Base-by-base conservation (phyloP, 176 grass and related monocot genomes). In the Aegilops tauschii region DNA sequence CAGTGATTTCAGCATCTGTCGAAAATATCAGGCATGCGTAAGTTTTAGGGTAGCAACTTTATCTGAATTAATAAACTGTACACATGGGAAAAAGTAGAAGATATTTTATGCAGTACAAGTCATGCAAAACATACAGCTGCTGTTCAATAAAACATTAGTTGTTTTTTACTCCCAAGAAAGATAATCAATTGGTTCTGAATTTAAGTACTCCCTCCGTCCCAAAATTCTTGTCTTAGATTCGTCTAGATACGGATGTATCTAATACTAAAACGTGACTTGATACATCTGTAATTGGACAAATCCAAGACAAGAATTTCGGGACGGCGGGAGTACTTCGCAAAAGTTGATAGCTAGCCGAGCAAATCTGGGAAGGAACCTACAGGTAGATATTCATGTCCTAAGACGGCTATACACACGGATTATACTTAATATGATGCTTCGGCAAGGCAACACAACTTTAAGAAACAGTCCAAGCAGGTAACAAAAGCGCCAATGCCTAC, bases 1-100 rank as follows among this genome's bases (percentile, higher is more conserved):
- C 71, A 97, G 73, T 1, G 80, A 91, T 89, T 91, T 97, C 69
- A 97, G 84, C 74, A 93, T 86, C 95, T 97, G 79, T 39, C 11
- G 1, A 40, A 37, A 54, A 86, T 69, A 63, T n/a, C 8, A 11
- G 73, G 17, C 65, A 54, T 28, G 32, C 1, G 20, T 58, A 35
- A 94, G 17, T 85, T 79, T 23, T 61, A 68, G 28, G 59, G 39
- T 25, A 61, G 2, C 50, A 56, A 17, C 37, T 63, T 59, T 42
- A 68, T 39, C 4, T 73, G 25, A 79, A 68, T 54, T 75, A 40
- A 59, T 21, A 59, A 9, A 4, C 30, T 4, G 32, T 16, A 42
- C 32, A 59, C 80, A 58, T 25, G 9, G 9, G 79, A 72, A 30
- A 73, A 85, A 3, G 34, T 2, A 63, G 65, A 56, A 63, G 59